phyloP scores from a whole-genome alignment of 805 yeast species.

The Metschnikowia borealis region DNA sequence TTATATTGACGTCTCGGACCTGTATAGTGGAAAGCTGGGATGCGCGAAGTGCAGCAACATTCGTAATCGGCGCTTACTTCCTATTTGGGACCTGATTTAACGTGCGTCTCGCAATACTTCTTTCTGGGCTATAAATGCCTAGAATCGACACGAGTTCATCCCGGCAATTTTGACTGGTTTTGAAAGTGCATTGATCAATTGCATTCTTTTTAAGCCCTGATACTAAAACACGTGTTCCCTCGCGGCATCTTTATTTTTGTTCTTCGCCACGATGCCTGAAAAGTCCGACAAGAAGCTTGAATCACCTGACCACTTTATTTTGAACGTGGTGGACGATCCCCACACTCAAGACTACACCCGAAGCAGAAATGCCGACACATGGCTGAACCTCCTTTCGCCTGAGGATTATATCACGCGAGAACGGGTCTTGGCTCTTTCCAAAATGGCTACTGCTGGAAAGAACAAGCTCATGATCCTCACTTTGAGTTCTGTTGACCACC shows the following conservation, averaged over 20 bases:
- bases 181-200: no score
- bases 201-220: no score
- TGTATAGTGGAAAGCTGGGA: neutral
- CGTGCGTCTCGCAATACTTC: neutral
- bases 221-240: neutral
- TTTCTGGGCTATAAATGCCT: neutral
- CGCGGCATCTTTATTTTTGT: neutral
- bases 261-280: neutral
- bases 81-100: neutral
- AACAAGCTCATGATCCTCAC: slow-evolving; percentile 24
- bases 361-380: slow-evolving; percentile 28
- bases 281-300: neutral
- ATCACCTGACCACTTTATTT: slow-evolving; percentile 12
- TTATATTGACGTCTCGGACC: neutral
- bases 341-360: slow-evolving; percentile 31
- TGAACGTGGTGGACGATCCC: slow-evolving; percentile 20
- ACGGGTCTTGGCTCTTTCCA: slow-evolving; percentile 23
- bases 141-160: neutral
- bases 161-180: no score
- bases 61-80: neutral
- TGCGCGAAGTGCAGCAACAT: neutral
- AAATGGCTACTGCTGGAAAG: slow-evolving; percentile 16
- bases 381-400: slow-evolving; percentile 34
- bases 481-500: slow-evolving; percentile 19
- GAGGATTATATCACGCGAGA: slow-evolving; percentile 37